These are phyloP conservation scores for Globomyces pollinis-pini DNA, from an alignment of 192 early-diverging fungal genomes.

Conservation along the genomic window DNA sequence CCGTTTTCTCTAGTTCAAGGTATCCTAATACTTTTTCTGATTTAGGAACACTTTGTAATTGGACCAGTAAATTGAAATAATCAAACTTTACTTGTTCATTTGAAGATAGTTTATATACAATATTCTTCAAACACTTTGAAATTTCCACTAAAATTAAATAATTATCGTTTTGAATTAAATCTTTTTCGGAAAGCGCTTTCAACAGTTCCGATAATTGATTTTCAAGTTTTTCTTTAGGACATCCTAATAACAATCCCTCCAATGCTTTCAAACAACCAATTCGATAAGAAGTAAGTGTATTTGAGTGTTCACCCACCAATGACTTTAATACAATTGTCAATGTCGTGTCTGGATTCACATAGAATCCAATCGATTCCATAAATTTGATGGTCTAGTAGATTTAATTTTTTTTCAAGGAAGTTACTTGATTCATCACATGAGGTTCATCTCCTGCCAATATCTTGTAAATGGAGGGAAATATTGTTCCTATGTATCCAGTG, in stretches of 20 bases:
- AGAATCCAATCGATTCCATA: constrained; percentile 28
- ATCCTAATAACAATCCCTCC: constrained; percentile 27
- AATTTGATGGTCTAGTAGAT: constrained; percentile 20
- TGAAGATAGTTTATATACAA: background rate
- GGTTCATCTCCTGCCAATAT: constrained; percentile 40
- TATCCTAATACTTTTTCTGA: constrained; percentile 29
- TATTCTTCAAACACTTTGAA: background rate
- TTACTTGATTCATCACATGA: constrained; percentile 26
- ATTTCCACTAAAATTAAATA: constrained; percentile 17
- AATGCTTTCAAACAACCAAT: constrained; percentile 35
- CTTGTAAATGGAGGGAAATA: constrained; percentile 39
- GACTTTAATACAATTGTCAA: constrained; percentile 21
- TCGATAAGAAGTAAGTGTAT: constrained; percentile 22
- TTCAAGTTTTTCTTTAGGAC: constrained; percentile 7
- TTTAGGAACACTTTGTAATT: constrained; percentile 23
- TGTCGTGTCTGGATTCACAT: constrained; percentile 33
- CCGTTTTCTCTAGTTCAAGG: constrained; percentile 12
- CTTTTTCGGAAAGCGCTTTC: constrained; percentile 24
- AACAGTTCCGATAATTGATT: constrained; percentile 8
- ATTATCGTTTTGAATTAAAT: constrained; percentile 36
- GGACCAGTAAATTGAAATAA: constrained; percentile 23
- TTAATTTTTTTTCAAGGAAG: too few species aligned
- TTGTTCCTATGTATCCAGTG: constrained; percentile 40
- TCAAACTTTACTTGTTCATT: constrained; percentile 1
- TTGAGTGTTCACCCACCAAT: constrained; percentile 25